These are phyloP conservation scores for Leishmania amazonensis DNA, from an alignment of 208 protist species.

Conservation along the genomic window DNA sequence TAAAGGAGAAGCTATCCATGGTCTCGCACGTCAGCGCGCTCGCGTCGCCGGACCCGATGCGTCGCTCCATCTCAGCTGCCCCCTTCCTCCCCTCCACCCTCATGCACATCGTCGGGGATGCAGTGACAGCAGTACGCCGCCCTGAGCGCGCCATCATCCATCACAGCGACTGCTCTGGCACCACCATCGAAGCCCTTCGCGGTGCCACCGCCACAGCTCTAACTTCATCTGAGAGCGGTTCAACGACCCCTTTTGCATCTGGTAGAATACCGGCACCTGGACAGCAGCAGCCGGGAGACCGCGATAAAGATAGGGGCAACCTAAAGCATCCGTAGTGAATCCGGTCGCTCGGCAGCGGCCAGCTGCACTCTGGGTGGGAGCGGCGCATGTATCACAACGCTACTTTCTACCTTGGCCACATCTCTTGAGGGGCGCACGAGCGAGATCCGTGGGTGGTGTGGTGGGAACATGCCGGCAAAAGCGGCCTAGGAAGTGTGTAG, in stretches of 20 bases:
- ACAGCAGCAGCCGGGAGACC: background rate
- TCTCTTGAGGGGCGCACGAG: conserved; percentile 68
- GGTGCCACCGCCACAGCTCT: background rate
- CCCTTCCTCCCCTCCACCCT: background rate
- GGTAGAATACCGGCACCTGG: background rate
- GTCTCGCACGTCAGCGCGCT: background rate
- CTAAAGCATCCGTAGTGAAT: background rate
- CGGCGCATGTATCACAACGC: conserved; percentile 43
- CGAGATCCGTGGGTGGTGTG: conserved; percentile 64
- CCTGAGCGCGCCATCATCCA: background rate
- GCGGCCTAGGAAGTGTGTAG: conserved; percentile 1
- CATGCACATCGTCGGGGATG: background rate
- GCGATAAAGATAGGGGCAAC: background rate
- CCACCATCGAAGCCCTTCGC: background rate
- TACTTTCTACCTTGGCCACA: conserved; percentile 63
- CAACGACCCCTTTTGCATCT: background rate
- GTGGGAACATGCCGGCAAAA: conserved; percentile 28
- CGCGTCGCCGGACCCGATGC: background rate
- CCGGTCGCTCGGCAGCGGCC: background rate
- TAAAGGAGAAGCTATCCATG: conserved; percentile 9
- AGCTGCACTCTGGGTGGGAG: conserved; percentile 69
- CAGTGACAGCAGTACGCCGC: background rate
- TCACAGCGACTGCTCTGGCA: background rate
- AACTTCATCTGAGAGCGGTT: background rate
- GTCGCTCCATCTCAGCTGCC: background rate